Conservation (phyloP, 805 yeast species). For the Wickerhamomyces strasburgensis region DNA sequence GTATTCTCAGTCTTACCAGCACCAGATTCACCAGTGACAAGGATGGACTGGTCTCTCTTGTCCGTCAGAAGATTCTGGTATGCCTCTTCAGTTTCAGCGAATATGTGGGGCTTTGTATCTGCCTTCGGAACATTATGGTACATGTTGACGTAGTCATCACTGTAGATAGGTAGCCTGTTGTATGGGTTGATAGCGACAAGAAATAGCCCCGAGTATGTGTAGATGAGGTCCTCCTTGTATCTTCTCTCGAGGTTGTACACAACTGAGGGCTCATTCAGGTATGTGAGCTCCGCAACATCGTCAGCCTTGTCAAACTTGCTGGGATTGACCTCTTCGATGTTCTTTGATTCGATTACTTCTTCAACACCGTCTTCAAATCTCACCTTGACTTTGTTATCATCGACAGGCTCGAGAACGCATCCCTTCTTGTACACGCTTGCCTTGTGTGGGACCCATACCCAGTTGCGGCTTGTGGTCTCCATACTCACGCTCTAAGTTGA, state of each 20-base stretch:
- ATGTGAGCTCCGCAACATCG: slow-evolving; percentile 95
- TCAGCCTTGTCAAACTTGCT: slow-evolving; percentile 82
- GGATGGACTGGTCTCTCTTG: slow-evolving; percentile 75
- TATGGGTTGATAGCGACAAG: slow-evolving; percentile 96
- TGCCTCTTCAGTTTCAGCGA: slow-evolving; percentile 84
- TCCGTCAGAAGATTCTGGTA: slow-evolving; percentile 67
- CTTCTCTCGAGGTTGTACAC: slow-evolving; percentile 75
- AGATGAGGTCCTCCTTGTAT: slow-evolving; percentile 72
- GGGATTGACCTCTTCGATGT: slow-evolving; percentile 75
- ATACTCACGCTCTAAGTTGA: too few species aligned
- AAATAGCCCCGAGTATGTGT: slow-evolving; percentile 93
- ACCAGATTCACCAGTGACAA: slow-evolving; percentile 98
- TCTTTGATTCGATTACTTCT: slow-evolving; percentile 36
- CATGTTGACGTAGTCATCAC: slow-evolving; percentile 45
- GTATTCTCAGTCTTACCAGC: slow-evolving; percentile 99
- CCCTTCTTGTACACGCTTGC: slow-evolving; percentile 57
- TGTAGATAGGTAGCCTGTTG: slow-evolving; percentile 66
- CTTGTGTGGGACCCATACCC: slow-evolving; percentile 79
- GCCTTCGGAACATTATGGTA: slow-evolving; percentile 47
- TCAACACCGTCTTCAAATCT: slow-evolving; percentile 35
- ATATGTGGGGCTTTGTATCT: slow-evolving; percentile 77
- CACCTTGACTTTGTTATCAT: slow-evolving; percentile 33
- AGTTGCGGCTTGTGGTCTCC: slow-evolving; percentile 27
- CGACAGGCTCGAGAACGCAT: slow-evolving; percentile 42
- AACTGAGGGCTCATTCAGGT: slow-evolving; percentile 93